phyloP scores from a whole-genome alignment of 2,329 filamentous ascomycete species.

The Ciborinia camelliae region DNA sequence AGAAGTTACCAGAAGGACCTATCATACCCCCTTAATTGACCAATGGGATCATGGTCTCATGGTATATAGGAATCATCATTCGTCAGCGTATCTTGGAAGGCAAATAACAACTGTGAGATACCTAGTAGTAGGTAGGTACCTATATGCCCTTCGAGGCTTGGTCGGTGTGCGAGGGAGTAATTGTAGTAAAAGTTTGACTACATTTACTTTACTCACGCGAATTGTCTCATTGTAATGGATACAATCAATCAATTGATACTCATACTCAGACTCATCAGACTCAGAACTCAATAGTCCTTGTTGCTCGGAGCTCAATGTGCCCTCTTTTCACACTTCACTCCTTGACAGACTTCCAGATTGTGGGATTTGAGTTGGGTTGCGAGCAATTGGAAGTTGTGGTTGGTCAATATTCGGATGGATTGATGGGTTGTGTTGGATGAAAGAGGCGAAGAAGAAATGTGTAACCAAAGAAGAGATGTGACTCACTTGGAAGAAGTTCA shows the following conservation, averaged over 20 bases:
- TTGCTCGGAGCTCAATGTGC: not conserved
- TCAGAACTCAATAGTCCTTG: not conserved
- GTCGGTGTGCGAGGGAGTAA: slow-evolving; percentile 5
- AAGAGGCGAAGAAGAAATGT: slow-evolving; percentile 6
- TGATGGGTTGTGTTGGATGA: slow-evolving; percentile 15
- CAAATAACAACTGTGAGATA: not conserved
- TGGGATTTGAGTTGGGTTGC: slow-evolving; percentile 11
- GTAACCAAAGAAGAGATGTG: slow-evolving; percentile 14
- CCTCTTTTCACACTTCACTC: not conserved
- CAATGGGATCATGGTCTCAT: not conserved
- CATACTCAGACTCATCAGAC: not conserved
- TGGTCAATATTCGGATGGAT: slow-evolving; percentile 14
- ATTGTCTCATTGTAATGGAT: slow-evolving; percentile 7
- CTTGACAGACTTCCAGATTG: not conserved
- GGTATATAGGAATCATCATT: not conserved
- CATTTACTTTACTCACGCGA: slow-evolving; percentile 3
- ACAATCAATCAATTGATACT: slow-evolving; percentile 10
- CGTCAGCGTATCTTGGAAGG: slow-evolving; percentile 1
- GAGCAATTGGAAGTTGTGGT: slow-evolving; percentile 10
- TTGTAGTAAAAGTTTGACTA: not conserved
- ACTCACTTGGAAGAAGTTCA: slow-evolving; percentile 9
- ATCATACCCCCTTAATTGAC: slow-evolving; percentile 2
- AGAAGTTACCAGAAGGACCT: not conserved
- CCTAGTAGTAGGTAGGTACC: not conserved
- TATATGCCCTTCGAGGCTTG: not conserved